These are phyloP conservation scores for Sutorius eximius DNA, from an alignment of 1,284 basidiomycete genomes.

Conservation along the genomic window DNA sequence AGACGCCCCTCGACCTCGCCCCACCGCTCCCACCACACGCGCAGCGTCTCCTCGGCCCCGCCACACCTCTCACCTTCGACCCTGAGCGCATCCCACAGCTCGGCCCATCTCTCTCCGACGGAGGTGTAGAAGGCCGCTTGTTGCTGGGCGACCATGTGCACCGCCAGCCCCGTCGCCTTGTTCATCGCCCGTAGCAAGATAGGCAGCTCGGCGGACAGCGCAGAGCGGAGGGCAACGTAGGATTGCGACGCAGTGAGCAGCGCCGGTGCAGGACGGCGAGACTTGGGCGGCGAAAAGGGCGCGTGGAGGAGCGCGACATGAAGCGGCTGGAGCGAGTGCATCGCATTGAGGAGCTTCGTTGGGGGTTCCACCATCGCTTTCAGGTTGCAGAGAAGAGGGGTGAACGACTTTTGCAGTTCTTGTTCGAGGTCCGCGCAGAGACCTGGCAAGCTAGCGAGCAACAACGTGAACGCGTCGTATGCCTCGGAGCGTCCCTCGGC, in stretches of 20 bases:
- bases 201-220: conserved; percentile 69
- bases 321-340: conserved; percentile 67
- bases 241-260: conserved; percentile 69
- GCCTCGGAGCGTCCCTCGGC: conserved; percentile 50
- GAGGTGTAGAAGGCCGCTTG: conserved; percentile 61
- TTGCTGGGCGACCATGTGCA: conserved; percentile 51
- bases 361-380: conserved; percentile 60
- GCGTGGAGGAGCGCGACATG: conserved; percentile 66
- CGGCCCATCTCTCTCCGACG: conserved; percentile 62
- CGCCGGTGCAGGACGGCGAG: conserved; percentile 59
- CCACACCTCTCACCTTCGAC: conserved; percentile 73
- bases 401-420: conserved; percentile 50
- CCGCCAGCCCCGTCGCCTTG: conserved; percentile 51
- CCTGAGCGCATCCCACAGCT: conserved; percentile 75
- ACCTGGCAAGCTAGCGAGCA: conserved; percentile 56
- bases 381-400: conserved; percentile 56
- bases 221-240: conserved; percentile 70
- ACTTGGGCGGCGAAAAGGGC: conserved; percentile 47
- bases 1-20: conserved; percentile 57
- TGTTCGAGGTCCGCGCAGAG: conserved; percentile 54
- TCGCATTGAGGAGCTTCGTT: conserved; percentile 61
- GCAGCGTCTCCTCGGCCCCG: conserved; percentile 62
- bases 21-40: conserved; percentile 67
- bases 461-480: conserved; percentile 66
- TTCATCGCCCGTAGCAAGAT: conserved; percentile 57